Conservation (phyloP, 306 rosid species). For the Amphicarpaea edgeworthii region DNA sequence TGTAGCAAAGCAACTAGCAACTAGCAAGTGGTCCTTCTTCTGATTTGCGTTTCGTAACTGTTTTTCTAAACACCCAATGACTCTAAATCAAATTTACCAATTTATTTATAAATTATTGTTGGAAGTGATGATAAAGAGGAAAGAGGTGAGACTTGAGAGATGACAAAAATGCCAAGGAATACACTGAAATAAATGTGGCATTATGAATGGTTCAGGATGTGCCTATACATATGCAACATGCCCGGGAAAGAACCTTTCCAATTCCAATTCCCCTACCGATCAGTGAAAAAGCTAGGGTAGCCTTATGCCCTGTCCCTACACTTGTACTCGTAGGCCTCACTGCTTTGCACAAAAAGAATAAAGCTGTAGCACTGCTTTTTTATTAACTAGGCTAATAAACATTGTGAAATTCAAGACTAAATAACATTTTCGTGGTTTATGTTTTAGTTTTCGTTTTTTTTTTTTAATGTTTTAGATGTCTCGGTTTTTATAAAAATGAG, state of each 20-base stretch:
- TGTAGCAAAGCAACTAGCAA: too few relatives aligned
- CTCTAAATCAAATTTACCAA: too few relatives aligned
- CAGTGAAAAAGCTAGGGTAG: conserved; percentile 1
- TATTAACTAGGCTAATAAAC: too few relatives aligned
- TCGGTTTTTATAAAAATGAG: too few relatives aligned
- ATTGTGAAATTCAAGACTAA: too few relatives aligned
- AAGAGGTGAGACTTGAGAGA: background rate
- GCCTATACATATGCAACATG: background rate
- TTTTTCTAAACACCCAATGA: too few relatives aligned
- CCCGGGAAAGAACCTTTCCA: background rate
- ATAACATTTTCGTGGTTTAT: too few relatives aligned
- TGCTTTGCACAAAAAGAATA: background rate
- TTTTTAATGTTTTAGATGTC: too few relatives aligned
- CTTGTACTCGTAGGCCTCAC: background rate
- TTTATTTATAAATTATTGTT: too few relatives aligned
- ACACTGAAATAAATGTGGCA: background rate
- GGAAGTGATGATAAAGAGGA: background rate
- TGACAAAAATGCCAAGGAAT: background rate
- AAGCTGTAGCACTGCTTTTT: too few relatives aligned
- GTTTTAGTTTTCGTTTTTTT: too few relatives aligned
- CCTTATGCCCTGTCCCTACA: background rate
- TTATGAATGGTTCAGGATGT: conserved; percentile 37
- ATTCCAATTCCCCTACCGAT: background rate
- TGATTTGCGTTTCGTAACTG: background rate
- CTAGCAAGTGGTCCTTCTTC: background rate